Conservation (phyloP, 2,329 filamentous ascomycete genomes). For the Lasiodiplodia hormozganensis region DNA sequence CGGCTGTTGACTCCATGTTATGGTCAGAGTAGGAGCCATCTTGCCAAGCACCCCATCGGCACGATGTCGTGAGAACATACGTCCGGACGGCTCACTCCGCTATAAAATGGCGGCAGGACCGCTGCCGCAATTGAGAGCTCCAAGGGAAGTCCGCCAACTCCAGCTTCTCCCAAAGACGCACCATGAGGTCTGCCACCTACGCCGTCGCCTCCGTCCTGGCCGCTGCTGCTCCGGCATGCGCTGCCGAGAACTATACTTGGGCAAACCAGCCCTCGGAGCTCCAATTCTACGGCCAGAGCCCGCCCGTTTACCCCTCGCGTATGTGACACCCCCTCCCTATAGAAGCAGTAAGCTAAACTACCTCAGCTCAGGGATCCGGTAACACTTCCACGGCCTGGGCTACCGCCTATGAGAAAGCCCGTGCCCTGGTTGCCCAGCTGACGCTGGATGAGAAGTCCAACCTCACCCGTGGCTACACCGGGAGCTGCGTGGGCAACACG, state of each 20-base stretch:
- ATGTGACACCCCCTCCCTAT: slow-evolving; percentile 19
- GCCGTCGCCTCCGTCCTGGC: slow-evolving; percentile 21
- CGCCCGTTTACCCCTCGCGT: slow-evolving; percentile 42
- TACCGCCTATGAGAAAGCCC: slow-evolving; percentile 45
- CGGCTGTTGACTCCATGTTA: neutral
- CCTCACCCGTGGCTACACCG: slow-evolving; percentile 44
- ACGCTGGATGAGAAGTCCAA: slow-evolving; percentile 54
- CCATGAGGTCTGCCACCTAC: slow-evolving; percentile 23
- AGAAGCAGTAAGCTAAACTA: slow-evolving; percentile 21
- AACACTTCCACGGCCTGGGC: slow-evolving; percentile 35
- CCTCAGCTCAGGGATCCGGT: slow-evolving; percentile 37
- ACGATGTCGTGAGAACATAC: slow-evolving; percentile 26
- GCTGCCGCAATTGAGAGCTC: neutral
- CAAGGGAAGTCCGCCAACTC: slow-evolving; percentile 10
- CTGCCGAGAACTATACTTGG: slow-evolving; percentile 27
- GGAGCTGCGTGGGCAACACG: slow-evolving; percentile 45
- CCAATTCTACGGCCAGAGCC: slow-evolving; percentile 39
- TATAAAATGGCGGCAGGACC: neutral
- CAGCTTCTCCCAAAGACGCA: slow-evolving; percentile 1
- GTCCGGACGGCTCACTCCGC: slow-evolving; percentile 4
- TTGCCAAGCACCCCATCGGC: slow-evolving; percentile 1
- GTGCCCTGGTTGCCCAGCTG: slow-evolving; percentile 47
- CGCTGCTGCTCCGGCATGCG: slow-evolving; percentile 25
- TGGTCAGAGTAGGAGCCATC: neutral
- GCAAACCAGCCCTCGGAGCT: slow-evolving; percentile 36